Evolutionary conservation across 805 yeast genomes (phyloP).

Genomic region (Lachancea sp.): DNA sequence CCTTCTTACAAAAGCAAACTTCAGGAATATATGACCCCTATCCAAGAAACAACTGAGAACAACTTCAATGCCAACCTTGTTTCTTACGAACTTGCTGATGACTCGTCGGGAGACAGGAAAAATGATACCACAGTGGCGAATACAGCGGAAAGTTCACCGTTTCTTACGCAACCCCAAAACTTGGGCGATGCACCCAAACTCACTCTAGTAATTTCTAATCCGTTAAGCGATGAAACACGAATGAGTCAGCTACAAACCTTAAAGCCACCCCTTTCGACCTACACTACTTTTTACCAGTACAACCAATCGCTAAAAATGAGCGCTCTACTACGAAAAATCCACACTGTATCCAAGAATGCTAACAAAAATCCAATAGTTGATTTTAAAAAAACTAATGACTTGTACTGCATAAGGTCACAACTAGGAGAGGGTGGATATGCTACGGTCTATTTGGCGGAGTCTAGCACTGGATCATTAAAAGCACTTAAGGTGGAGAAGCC

Average conservation of each 20-base stretch:
- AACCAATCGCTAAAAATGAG: conserved; percentile 33
- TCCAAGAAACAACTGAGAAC: conserved; percentile 24
- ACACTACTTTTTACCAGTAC: conserved; percentile 31
- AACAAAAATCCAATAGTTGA: conserved; percentile 34
- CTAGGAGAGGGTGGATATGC: conserved; percentile 83
- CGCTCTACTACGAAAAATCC: conserved; percentile 32
- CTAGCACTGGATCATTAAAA: conserved; percentile 44
- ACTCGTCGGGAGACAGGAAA: conserved; percentile 11
- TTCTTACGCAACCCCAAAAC: conserved; percentile 26
- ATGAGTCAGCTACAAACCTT: conserved; percentile 35
- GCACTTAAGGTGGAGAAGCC: conserved; percentile 75
- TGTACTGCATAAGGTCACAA: conserved; percentile 36
- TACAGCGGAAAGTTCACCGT: conserved; percentile 26
- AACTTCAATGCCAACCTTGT: conserved; percentile 5
- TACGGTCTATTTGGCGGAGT: conserved; percentile 64
- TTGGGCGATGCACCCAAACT: neutral
- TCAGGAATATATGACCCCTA: conserved; percentile 27
- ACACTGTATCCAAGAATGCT: conserved; percentile 35
- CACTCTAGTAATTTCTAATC: conserved; percentile 31
- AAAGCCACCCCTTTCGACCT: conserved; percentile 33
- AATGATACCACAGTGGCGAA: conserved; percentile 3
- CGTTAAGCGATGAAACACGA: conserved; percentile 42
- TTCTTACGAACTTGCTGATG: conserved; percentile 18
- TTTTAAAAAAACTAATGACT: conserved; percentile 31
- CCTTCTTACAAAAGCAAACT: conserved; percentile 11